A percentile compares a stretch with the other conserved stretches of the same genome.
phyloP scores from a whole-genome alignment of 2,329 filamentous ascomycete species.

The Dryadomyces sulphureus region DNA sequence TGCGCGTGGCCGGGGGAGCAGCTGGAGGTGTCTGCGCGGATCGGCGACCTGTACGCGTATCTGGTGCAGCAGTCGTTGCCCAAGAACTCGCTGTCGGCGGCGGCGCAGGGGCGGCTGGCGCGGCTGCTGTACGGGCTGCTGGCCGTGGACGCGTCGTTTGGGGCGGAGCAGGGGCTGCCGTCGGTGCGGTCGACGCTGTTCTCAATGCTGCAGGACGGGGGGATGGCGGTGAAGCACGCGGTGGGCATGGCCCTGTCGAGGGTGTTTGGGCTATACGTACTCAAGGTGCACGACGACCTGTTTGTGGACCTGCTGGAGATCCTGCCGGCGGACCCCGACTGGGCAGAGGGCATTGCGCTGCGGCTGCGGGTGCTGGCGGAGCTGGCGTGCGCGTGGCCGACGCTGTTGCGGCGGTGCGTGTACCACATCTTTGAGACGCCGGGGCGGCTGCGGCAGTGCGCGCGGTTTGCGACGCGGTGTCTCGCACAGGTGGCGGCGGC shows the following conservation, averaged over 20 bases:
- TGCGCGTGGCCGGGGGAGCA: constrained; percentile 46
- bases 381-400: constrained; percentile 72
- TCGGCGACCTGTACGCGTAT: constrained; percentile 65
- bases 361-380: constrained; percentile 62
- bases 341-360: constrained; percentile 71
- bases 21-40: constrained; percentile 47
- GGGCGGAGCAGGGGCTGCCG: constrained; percentile 39
- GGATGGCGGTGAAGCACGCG: constrained; percentile 59
- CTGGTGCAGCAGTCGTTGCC: constrained; percentile 54
- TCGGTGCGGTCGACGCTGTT: constrained; percentile 58
- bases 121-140: constrained; percentile 57
- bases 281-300: constrained; percentile 69
- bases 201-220: constrained; percentile 49
- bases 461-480: constrained; percentile 58
- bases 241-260: constrained; percentile 54
- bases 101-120: constrained; percentile 51
- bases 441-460: constrained; percentile 50
- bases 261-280: constrained; percentile 69
- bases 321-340: constrained; percentile 58
- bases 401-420: constrained; percentile 69
- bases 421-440: constrained; percentile 93
- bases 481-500: constrained; percentile 49
- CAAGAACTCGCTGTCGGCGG: constrained; percentile 54
- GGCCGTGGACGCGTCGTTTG: constrained; percentile 51
- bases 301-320: constrained; percentile 71